Percentiles rank a stretch among this genome's conserved stretches.
Evolutionary conservation across 441 rosid species (phyloP).

Genomic region (Pelargonium exstipulatum): DNA sequence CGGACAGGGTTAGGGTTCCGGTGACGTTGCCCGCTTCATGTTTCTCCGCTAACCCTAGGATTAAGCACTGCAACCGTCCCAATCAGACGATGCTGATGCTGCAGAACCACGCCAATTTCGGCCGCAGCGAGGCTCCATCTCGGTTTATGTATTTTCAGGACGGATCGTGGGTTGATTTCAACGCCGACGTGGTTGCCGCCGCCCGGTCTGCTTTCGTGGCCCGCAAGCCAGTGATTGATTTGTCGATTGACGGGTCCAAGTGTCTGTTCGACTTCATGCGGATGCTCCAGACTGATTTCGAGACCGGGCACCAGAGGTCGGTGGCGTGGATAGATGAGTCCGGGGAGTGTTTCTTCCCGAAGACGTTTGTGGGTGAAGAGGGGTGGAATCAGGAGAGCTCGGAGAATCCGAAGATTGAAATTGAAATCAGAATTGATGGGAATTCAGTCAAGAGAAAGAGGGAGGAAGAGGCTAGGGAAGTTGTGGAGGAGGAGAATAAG

Average conservation of each 20-base stretch:
- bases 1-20: not conserved
- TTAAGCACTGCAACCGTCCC: not conserved
- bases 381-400: conserved; percentile 1
- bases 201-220: conserved; percentile 28
- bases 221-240: conserved; percentile 28
- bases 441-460: conserved; percentile 28
- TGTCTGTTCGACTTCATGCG: conserved; percentile 37
- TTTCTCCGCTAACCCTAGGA: not conserved
- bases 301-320: conserved; percentile 29
- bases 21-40: not conserved
- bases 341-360: conserved; percentile 40
- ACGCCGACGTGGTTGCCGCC: conserved; percentile 23
- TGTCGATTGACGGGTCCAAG: conserved; percentile 26
- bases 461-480: conserved; percentile 5
- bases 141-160: conserved; percentile 36
- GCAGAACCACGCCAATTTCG: conserved; percentile 26
- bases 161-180: conserved; percentile 36
- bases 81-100: not conserved
- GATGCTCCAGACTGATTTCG: conserved; percentile 39
- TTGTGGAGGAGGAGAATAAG: not conserved
- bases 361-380: conserved; percentile 21
- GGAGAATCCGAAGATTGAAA: conserved; percentile 18
- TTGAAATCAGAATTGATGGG: conserved; percentile 19
- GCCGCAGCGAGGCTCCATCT: conserved; percentile 26
- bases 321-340: conserved; percentile 47